A percentile compares a stretch with the other conserved stretches of the same genome.
phyloP scores from a whole-genome alignment of 2,329 filamentous ascomycete species.

The Nemania abortiva region DNA sequence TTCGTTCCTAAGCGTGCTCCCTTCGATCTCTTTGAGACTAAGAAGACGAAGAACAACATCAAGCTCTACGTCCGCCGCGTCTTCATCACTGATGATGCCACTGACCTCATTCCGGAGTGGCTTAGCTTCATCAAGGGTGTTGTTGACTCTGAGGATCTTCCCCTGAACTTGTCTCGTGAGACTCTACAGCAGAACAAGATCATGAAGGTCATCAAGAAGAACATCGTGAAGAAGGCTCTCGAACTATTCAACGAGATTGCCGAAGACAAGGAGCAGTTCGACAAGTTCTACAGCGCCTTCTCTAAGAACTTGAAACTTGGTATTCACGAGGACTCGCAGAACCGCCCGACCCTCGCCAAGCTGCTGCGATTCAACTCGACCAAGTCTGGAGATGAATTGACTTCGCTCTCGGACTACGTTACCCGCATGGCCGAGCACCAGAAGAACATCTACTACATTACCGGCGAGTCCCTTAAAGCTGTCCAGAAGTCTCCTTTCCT shows the following conservation, averaged over 20 bases:
- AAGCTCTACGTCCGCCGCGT: constrained; percentile 99
- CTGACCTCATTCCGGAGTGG: constrained; percentile 99
- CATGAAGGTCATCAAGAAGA: constrained; percentile 99
- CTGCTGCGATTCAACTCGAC: constrained; percentile 98
- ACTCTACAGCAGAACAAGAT: constrained; percentile 99
- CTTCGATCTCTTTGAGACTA: constrained; percentile 99
- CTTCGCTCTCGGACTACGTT: constrained; percentile 96
- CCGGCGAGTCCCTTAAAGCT: constrained; percentile 98
- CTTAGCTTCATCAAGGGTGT: constrained; percentile 99
- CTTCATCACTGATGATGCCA: constrained; percentile 99
- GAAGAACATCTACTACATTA: constrained; percentile 99
- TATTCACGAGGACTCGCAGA: constrained; percentile 99
- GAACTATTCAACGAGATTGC: constrained; percentile 99
- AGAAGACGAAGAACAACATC: constrained; percentile 99
- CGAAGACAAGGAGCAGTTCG: constrained; percentile 99
- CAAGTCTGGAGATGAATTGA: constrained; percentile 96
- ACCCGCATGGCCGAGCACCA: constrained; percentile 99
- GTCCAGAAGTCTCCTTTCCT: constrained; percentile 99
- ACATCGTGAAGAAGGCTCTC: constrained; percentile 99
- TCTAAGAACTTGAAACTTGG: constrained; percentile 99
- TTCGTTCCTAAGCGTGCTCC: constrained; percentile 99
- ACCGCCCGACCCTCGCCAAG: constrained; percentile 93
- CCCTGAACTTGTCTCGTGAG: constrained; percentile 99
- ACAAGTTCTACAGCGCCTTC: constrained; percentile 99
- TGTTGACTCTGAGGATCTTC: constrained; percentile 99